Conservation (phyloP, 805 yeast genomes). For the Candida maltosa region DNA sequence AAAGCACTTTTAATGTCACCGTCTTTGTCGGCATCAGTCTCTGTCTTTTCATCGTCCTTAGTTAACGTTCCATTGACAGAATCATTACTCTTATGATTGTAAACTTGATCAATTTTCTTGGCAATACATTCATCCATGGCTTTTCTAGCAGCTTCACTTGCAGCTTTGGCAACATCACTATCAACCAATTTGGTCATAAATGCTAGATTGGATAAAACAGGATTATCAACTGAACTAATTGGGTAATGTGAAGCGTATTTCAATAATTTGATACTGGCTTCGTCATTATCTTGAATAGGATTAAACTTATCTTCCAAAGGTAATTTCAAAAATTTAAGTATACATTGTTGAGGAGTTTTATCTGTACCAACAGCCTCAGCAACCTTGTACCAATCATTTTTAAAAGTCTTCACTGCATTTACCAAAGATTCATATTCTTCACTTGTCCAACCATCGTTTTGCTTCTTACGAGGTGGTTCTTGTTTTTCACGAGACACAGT, state of each 20-base stretch:
- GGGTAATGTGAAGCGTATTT: slow-evolving; percentile 84
- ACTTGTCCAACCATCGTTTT: slow-evolving; percentile 57
- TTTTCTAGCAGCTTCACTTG: slow-evolving; percentile 61
- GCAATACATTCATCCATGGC: slow-evolving; percentile 42
- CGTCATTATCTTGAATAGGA: slow-evolving; percentile 40
- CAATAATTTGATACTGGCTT: slow-evolving; percentile 56
- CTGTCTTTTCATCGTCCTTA: slow-evolving; percentile 5
- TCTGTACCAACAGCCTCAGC: slow-evolving; percentile 64
- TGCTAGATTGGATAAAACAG: slow-evolving; percentile 88
- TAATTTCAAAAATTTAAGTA: slow-evolving; percentile 70
- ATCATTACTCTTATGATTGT: slow-evolving; percentile 14
- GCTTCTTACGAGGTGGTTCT: slow-evolving; percentile 22
- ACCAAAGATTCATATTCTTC: slow-evolving; percentile 60
- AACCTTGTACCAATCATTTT: slow-evolving; percentile 78
- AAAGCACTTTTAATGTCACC: slow-evolving; percentile 50
- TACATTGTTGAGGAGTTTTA: slow-evolving; percentile 69
- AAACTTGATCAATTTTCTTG: slow-evolving; percentile 34
- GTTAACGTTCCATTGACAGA: slow-evolving; percentile 8
- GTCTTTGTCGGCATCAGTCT: slow-evolving; percentile 6
- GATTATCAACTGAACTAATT: slow-evolving; percentile 82
- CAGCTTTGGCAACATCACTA: slow-evolving; percentile 80
- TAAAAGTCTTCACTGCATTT: slow-evolving; percentile 57
- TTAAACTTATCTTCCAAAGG: slow-evolving; percentile 79
- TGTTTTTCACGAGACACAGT: slow-evolving; percentile 1
- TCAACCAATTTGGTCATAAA: slow-evolving; percentile 84